phyloP scores from a whole-genome alignment of 1,284 basidiomycete genomes.

The Grifola frondosa region DNA sequence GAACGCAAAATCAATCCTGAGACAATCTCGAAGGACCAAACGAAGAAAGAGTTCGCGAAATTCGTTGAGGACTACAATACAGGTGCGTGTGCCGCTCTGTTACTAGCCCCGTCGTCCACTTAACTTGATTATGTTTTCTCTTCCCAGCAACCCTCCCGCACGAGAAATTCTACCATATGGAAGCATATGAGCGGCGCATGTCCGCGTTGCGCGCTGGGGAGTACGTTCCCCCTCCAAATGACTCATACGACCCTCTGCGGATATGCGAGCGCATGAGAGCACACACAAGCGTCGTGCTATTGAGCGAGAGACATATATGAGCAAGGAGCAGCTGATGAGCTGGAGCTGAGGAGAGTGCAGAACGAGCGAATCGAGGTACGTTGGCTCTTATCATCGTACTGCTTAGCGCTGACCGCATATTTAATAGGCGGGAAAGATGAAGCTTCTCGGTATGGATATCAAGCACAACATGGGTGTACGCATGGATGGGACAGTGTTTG shows the following conservation, averaged over 20 bases:
- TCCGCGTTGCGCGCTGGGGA: slow-evolving; percentile 77
- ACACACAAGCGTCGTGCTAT: slow-evolving; percentile 61
- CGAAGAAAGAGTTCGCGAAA: slow-evolving; percentile 77
- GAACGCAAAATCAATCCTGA: slow-evolving; percentile 88
- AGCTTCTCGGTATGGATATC: slow-evolving; percentile 78
- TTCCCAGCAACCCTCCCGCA: slow-evolving; percentile 78
- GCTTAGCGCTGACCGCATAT: neutral
- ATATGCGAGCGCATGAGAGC: slow-evolving; percentile 72
- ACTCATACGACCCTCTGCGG: slow-evolving; percentile 77
- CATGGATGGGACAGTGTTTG: slow-evolving; percentile 67
- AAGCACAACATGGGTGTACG: slow-evolving; percentile 79
- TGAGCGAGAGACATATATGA: slow-evolving; percentile 73
- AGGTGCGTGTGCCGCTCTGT: slow-evolving; percentile 43
- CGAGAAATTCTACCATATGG: slow-evolving; percentile 90
- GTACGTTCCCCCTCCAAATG: slow-evolving; percentile 64
- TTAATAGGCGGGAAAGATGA: slow-evolving; percentile 77
- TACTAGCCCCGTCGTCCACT: neutral
- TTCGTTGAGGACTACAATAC: slow-evolving; percentile 90
- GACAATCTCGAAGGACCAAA: slow-evolving; percentile 78
- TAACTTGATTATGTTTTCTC: slow-evolving; percentile 6
- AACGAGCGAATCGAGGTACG: slow-evolving; percentile 75
- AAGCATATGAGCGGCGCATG: slow-evolving; percentile 80
- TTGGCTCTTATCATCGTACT: slow-evolving; percentile 2
- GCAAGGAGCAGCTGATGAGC: slow-evolving; percentile 72
- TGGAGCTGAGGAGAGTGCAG: slow-evolving; percentile 80